A percentile compares a stretch with the other conserved stretches of the same genome.
phyloP scores from a whole-genome alignment of 2,329 filamentous ascomycete genomes.

The Trichoderma sp. region DNA sequence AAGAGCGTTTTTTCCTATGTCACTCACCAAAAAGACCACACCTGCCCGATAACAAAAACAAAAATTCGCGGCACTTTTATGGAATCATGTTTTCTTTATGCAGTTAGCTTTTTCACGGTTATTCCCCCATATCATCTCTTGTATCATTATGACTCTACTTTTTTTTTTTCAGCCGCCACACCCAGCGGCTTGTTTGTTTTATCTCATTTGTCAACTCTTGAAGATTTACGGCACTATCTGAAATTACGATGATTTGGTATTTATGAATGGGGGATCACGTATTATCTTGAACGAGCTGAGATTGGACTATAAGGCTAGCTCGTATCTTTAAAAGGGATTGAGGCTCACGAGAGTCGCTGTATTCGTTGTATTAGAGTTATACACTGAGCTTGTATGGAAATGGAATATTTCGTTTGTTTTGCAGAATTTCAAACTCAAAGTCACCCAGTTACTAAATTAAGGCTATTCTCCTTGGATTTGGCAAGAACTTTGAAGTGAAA shows the following conservation, averaged over 20 bases:
- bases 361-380: neutral
- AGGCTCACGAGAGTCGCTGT: neutral
- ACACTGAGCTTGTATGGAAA: neutral
- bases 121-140: conserved; percentile 28
- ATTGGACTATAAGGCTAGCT: neutral
- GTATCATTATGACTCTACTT: conserved; percentile 39
- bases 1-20: conserved; percentile 15
- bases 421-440: no score
- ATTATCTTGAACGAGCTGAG: neutral
- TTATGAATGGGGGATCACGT: neutral
- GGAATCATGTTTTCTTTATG: neutral
- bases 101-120: neutral
- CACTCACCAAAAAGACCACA: conserved; percentile 19
- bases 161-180: neutral
- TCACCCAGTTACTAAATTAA: neutral
- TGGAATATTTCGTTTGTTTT: neutral
- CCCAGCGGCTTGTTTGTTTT: neutral
- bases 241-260: neutral
- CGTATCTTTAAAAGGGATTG: neutral
- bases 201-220: neutral
- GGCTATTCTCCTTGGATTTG: no score
- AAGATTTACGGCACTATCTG: neutral
- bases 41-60: neutral
- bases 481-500: neutral
- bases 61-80: conserved; percentile 2